Evolutionary conservation across 352 stramenopile species (phyloP).

Genomic region (Pythium sp.): DNA sequence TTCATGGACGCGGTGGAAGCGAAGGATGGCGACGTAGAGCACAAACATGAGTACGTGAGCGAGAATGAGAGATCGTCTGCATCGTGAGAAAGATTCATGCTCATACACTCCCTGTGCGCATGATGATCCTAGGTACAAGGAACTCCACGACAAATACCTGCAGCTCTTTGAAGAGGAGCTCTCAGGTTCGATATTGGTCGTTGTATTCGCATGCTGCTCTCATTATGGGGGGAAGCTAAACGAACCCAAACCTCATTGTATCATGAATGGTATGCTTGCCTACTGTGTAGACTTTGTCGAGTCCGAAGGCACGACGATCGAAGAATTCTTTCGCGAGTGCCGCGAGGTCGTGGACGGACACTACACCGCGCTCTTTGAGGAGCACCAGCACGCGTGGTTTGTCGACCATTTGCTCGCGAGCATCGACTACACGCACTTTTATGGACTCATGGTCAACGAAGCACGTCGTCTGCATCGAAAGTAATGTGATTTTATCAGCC

Average conservation of each 20-base stretch:
- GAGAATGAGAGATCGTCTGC: background rate
- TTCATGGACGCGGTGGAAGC: conserved; percentile 62
- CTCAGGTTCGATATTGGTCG: conserved; percentile 17
- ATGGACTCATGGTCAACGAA: conserved; percentile 76
- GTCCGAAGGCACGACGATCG: conserved; percentile 52
- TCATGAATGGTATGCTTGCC: background rate
- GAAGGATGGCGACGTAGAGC: conserved; percentile 57
- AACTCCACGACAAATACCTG: conserved; percentile 68
- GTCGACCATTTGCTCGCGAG: conserved; percentile 73
- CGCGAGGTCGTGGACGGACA: conserved; percentile 60
- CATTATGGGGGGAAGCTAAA: background rate
- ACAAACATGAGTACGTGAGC: conserved; percentile 65
- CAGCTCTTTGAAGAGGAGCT: conserved; percentile 71
- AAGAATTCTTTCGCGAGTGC: conserved; percentile 74
- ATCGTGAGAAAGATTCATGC: background rate
- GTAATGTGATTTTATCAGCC: background rate
- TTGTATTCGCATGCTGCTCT: background rate
- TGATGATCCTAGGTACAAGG: conserved; percentile 48
- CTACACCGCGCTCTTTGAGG: conserved; percentile 59
- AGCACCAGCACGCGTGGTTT: conserved; percentile 69
- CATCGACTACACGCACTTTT: conserved; percentile 82
- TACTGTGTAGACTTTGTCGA: conserved; percentile 51
- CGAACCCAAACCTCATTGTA: background rate
- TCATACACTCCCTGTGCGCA: background rate
- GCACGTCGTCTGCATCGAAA: conserved; percentile 39